Percentiles rank a stretch among this genome's conserved stretches.
Conservation (phyloP, 2,329 filamentous ascomycete genomes). For the Colletotrichum theobromicola region DNA sequence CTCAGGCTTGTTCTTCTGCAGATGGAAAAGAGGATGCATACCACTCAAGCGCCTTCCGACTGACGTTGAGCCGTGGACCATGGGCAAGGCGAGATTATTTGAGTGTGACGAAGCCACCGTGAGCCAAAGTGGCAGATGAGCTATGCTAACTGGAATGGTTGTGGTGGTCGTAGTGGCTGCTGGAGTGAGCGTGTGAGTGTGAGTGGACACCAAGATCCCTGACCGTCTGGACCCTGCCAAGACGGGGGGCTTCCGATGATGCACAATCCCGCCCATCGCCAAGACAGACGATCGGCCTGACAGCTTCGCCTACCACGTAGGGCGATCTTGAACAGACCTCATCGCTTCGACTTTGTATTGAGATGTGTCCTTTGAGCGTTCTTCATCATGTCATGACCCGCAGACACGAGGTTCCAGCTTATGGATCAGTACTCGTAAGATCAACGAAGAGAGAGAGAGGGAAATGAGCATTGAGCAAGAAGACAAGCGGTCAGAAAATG, state of each 20-base stretch:
- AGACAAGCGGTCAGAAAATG: background rate
- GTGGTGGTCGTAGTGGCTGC: background rate
- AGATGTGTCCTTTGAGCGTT: background rate
- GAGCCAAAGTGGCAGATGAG: background rate
- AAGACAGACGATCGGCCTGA: constrained; percentile 1
- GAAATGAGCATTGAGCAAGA: background rate
- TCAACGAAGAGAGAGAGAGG: background rate
- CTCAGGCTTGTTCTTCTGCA: background rate
- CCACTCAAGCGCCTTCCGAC: background rate
- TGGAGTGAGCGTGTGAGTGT: background rate
- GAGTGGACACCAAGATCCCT: background rate
- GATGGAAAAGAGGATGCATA: background rate
- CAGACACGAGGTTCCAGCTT: background rate
- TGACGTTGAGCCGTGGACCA: background rate
- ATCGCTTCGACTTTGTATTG: background rate
- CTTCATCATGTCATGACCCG: background rate
- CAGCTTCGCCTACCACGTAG: background rate
- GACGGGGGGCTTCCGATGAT: background rate
- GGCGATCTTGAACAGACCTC: background rate
- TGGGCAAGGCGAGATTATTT: background rate
- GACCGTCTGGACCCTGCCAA: constrained; percentile 18
- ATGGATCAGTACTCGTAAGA: background rate
- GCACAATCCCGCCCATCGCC: constrained; percentile 9
- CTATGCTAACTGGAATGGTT: background rate
- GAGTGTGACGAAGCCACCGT: background rate